Base-by-base conservation (phyloP, 208 protist species). In the Strigomonas culicis region DNA sequence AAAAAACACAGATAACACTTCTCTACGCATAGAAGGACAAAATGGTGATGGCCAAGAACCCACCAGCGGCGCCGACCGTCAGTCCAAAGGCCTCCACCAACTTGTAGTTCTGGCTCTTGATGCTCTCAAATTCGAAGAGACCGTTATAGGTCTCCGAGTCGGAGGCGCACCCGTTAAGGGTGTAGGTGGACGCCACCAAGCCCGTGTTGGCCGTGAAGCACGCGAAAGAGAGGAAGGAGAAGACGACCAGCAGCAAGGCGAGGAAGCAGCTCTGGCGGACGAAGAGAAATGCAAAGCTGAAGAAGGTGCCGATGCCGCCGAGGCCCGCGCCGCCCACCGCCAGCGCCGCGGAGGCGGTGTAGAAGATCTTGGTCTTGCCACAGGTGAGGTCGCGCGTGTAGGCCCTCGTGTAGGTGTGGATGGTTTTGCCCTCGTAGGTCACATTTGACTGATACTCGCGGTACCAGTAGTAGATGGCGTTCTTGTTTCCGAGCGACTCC, bases 61-160 rank as follows among this genome's bases (percentile, higher is more conserved):
- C 55, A 21, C 51, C 59, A 1, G 66, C 63, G 30, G 52, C 32
- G 4, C 56, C 56, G 44, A 59, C 67, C 2, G 66, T 41, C 24
- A 66, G 59, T n/a, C 59, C 59, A 46, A 73, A 77, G 19, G 52
- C 72, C 39, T 61, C 57, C 36, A 61, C 57, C 8, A 61, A 31
- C 2, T 53, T 55, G 13, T 52, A 61, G 11, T 46, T 4, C 49
- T 25, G 49, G 13, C 8, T 10, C 24, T 55, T 55, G n/a, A n/a
- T n/a, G n/a, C n/a, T n/a, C n/a, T n/a, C n/a, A n/a, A n/a, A n/a
- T n/a, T n/a, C n/a, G n/a, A n/a, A n/a, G 25, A 55, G 24, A 7
- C n/a, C 27, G 49, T 55, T 55, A 22, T 30, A 55, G 11, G 15
- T 43, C 22, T 19, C 17, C 19, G 53, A 55, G 7, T 7, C 24